Evolutionary conservation across 2,329 filamentous ascomycete species (phyloP).

Genomic region (Rugonectria rugulosa): DNA sequence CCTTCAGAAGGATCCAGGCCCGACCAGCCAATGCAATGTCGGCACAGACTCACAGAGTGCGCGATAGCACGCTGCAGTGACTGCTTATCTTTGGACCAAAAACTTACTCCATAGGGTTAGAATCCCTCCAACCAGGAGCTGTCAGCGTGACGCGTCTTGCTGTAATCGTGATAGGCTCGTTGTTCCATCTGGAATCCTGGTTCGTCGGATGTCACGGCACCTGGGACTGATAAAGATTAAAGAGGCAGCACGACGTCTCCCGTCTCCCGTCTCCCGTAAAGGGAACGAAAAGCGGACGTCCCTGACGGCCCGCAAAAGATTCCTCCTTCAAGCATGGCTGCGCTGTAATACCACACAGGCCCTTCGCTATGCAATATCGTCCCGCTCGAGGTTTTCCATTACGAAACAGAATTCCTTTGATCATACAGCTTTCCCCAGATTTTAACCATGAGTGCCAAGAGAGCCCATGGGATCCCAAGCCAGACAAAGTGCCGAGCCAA

Average conservation of each 20-base stretch:
- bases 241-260: neutral
- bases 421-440: slow-evolving; percentile 2
- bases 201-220: slow-evolving; percentile 11
- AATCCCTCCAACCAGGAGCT: neutral
- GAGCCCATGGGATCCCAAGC: neutral
- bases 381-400: too few species aligned
- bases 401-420: neutral
- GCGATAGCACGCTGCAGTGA: too few species aligned
- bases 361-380: too few species aligned
- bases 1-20: neutral
- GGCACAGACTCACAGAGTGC: too few species aligned
- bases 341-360: too few species aligned
- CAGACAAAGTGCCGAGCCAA: slow-evolving; percentile 14
- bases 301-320: slow-evolving; percentile 2
- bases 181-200: neutral
- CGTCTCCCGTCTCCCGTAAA: neutral
- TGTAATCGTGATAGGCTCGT: neutral
- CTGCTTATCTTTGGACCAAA: slow-evolving; percentile 17
- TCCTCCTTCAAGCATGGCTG: neutral
- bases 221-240: neutral
- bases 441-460: slow-evolving; percentile 6
- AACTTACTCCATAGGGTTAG: slow-evolving; percentile 10
- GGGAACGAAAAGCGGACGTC: neutral
- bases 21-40: too few species aligned
- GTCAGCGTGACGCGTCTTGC: slow-evolving; percentile 3